Conservation (phyloP, 352 stramenopile species). For the Phytophthora pluvialis region DNA sequence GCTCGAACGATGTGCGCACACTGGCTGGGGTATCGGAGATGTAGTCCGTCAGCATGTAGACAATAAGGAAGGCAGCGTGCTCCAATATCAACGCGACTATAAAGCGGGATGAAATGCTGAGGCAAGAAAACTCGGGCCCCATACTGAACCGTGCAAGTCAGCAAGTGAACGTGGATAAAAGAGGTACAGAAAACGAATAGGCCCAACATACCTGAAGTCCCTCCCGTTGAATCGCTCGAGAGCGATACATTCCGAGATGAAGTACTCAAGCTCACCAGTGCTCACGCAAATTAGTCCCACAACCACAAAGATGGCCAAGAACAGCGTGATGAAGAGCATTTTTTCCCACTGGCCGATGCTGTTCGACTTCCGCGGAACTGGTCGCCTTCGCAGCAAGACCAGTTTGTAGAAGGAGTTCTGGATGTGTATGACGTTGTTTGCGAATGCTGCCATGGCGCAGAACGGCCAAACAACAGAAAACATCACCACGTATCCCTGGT, state of each 20-base stretch:
- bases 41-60: constrained; percentile 84
- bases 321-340: constrained; percentile 84
- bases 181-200: not conserved
- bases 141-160: constrained; percentile 51
- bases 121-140: constrained; percentile 83
- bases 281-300: constrained; percentile 87
- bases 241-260: constrained; percentile 72
- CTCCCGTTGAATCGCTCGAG: constrained; percentile 80
- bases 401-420: constrained; percentile 88
- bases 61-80: constrained; percentile 71
- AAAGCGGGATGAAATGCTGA: constrained; percentile 79
- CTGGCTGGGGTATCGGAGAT: constrained; percentile 80
- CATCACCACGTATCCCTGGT: constrained; percentile 88
- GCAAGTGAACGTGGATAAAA: constrained; percentile 12
- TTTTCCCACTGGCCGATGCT: constrained; percentile 90
- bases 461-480: constrained; percentile 90
- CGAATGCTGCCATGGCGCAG: constrained; percentile 75
- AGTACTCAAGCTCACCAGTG: constrained; percentile 85
- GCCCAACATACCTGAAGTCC: constrained; percentile 77
- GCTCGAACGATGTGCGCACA: constrained; percentile 81
- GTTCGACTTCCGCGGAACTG: constrained; percentile 82
- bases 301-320: constrained; percentile 84
- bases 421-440: constrained; percentile 87
- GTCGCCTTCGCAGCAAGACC: constrained; percentile 67
- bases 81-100: constrained; percentile 81